Evolutionary conservation across 768 basidiomycete genomes (phyloP).

Genomic region (Kwoniella dejecticola): DNA sequence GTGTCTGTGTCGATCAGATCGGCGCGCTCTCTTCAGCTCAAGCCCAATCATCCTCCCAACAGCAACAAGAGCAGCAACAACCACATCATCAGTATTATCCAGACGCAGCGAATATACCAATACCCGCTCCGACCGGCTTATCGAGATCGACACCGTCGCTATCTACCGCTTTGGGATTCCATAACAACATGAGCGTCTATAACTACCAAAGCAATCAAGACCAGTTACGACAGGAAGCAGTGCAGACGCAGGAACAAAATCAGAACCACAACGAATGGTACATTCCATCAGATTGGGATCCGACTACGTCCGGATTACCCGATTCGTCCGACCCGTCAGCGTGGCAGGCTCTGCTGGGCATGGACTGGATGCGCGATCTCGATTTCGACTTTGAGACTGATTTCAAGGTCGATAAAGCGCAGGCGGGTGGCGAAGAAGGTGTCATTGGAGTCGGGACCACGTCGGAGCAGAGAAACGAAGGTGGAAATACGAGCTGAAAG

Average conservation of each 20-base stretch:
- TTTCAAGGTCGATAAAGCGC: neutral
- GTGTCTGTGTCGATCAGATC: too few relatives aligned
- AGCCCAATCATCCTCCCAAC: too few relatives aligned
- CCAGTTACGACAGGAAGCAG: too few relatives aligned
- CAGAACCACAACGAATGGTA: conserved; percentile 15
- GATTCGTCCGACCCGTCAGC: conserved; percentile 12
- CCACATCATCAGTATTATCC: neutral
- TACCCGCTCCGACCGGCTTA: neutral
- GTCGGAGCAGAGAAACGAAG: too few relatives aligned
- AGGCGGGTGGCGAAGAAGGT: too few relatives aligned
- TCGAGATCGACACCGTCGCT: neutral
- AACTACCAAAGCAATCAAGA: neutral
- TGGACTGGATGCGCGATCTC: conserved; percentile 11
- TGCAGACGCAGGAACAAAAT: neutral
- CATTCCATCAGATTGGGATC: conserved; percentile 19
- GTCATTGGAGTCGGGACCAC: too few relatives aligned
- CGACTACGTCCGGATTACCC: conserved; percentile 21
- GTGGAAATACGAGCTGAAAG: too few relatives aligned
- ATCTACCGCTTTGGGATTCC: neutral
- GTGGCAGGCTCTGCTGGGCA: conserved; percentile 15
- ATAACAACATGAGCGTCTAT: neutral
- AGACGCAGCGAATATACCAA: neutral
- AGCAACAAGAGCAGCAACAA: too few relatives aligned
- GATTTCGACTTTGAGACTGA: neutral
- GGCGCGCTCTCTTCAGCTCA: too few relatives aligned